These are phyloP conservation scores for Puccinia hordei DNA, from an alignment of 1,284 basidiomycete species.

Conservation along the genomic window DNA sequence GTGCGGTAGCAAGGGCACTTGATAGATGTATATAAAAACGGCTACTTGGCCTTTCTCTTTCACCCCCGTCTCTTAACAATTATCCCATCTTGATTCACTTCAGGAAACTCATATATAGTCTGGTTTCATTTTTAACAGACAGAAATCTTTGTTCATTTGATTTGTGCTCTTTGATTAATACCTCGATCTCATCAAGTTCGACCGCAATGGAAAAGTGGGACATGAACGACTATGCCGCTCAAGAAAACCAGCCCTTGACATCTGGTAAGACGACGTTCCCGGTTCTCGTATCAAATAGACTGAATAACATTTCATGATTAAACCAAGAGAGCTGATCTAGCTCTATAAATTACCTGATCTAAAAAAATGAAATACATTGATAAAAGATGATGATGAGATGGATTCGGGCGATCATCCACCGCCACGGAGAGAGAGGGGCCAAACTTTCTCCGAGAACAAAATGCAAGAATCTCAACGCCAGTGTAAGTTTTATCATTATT, in stretches of 20 bases:
- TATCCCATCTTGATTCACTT: neutral
- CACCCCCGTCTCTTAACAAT: neutral
- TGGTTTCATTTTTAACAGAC: neutral
- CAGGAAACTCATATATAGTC: neutral
- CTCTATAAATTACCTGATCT: neutral
- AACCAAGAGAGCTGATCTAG: neutral
- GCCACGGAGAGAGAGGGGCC: neutral
- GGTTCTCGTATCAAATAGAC: neutral
- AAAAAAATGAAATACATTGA: neutral
- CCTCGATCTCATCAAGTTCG: neutral
- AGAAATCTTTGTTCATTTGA: no score
- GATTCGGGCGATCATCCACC: neutral
- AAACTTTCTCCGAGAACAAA: neutral
- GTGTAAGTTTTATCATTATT: neutral
- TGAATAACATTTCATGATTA: neutral
- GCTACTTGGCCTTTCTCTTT: neutral
- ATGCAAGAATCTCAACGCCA: neutral
- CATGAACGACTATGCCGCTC: neutral
- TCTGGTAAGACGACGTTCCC: neutral
- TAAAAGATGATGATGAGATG: slow-evolving; percentile 7
- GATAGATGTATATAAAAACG: slow-evolving; percentile 12
- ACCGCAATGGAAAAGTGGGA: neutral
- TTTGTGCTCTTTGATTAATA: neutral
- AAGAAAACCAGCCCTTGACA: neutral
- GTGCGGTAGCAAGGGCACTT: neutral